Percentiles rank a stretch among this genome's conserved stretches.
These are phyloP conservation scores for Paecilomyces fulvus DNA, from an alignment of 2,329 filamentous ascomycete species.

Conservation along the genomic window DNA sequence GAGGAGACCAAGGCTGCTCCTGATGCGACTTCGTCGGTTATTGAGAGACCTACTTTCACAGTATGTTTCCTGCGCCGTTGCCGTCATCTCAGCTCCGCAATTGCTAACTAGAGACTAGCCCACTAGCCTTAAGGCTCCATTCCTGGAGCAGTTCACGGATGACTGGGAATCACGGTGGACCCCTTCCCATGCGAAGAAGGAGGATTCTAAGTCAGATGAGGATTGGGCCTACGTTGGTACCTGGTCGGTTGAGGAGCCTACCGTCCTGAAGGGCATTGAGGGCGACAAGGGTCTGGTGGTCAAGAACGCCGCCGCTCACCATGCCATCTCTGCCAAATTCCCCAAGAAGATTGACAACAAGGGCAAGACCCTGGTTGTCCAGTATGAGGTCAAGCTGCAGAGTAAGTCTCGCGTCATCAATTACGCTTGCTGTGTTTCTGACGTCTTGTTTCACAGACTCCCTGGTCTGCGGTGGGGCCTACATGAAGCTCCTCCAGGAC, in stretches of 20 bases:
- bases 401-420: slow-evolving; percentile 51
- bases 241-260: slow-evolving; percentile 94
- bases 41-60: slow-evolving; percentile 74
- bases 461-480: slow-evolving; percentile 95
- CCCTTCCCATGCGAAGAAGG: slow-evolving; percentile 94
- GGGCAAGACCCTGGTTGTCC: slow-evolving; percentile 91
- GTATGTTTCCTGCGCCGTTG: slow-evolving; percentile 49
- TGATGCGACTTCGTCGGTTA: slow-evolving; percentile 47
- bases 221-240: slow-evolving; percentile 97
- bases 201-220: slow-evolving; percentile 67
- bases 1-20: slow-evolving; percentile 55
- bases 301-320: slow-evolving; percentile 96
- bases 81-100: slow-evolving; percentile 3
- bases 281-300: slow-evolving; percentile 95
- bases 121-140: slow-evolving; percentile 78
- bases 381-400: slow-evolving; percentile 99
- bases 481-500: slow-evolving; percentile 97
- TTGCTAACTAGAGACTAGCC: slow-evolving; percentile 51
- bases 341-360: slow-evolving; percentile 94
- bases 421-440: slow-evolving; percentile 19
- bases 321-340: slow-evolving; percentile 99
- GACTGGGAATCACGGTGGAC: slow-evolving; percentile 94
- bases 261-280: slow-evolving; percentile 80
- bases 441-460: slow-evolving; percentile 49
- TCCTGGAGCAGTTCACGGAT: slow-evolving; percentile 97